These are phyloP conservation scores for peach (Prunus persica) DNA, from an alignment of 306 rosid genomes.

Conservation along the genomic window Prunus_persica_NCBIv2 NC_034012.1:5281001-5281500, in stretches of 20 bases:
- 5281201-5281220: slow-evolving; percentile 42
- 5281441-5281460: slow-evolving; percentile 26
- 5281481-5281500: slow-evolving; percentile 24
- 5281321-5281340: neutral
- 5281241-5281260: slow-evolving; percentile 39
- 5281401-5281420: neutral
- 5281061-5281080: too few relatives aligned
- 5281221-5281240: slow-evolving; percentile 36
- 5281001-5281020: neutral
- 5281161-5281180: slow-evolving; percentile 29
- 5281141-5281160: slow-evolving; percentile 37
- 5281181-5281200: slow-evolving; percentile 40
- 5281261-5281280: slow-evolving; percentile 32
- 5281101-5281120: too few relatives aligned
- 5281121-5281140: slow-evolving; percentile 40
- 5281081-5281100: neutral
- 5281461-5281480: slow-evolving; percentile 24
- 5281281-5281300: slow-evolving; percentile 20
- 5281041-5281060: too few relatives aligned
- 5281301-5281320: slow-evolving; percentile 31
- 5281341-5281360: neutral
- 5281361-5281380: neutral
- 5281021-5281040: neutral
- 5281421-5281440: slow-evolving; percentile 51
- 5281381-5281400: neutral